Base-by-base conservation (phyloP, 2,329 filamentous ascomycete genomes). In the Pseudogymnoascus verrucosus region DNA sequence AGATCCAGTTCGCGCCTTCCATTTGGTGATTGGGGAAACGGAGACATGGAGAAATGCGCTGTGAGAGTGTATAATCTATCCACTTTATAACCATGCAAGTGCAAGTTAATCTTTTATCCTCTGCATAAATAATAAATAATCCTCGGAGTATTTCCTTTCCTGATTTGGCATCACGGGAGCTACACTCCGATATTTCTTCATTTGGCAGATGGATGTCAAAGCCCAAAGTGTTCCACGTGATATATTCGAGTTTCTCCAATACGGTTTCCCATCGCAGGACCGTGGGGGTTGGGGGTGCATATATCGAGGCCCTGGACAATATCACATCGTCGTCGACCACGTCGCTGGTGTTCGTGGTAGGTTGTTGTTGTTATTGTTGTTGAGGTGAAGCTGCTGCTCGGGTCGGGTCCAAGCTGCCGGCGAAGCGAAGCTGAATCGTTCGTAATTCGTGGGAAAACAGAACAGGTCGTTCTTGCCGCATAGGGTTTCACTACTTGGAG, bases 401-500 rank as follows among this genome's bases (percentile, higher is more conserved):
- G 19, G 26, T 54, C 26, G 14, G 23, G 47, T 31, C 26, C 8
- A 57, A 34, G 31, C 11, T 39, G 28, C 10, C 19, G n/a, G 10
- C 28, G 51, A 57, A 34, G 28, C n/a, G n/a, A 34, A 34, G 51
- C 11, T 51, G 51, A 34, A 57, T 57, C 26, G 51, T 57, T 34
- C 51, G 51, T 11, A 12, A 57, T 57, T 57, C 51, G 51, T 57
- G 51, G 51, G 51, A 57, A 57, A 57, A 57, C 51, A 34, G 34
- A 28, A 31, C 19, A 28, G 19, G 2, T 34, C 10, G 28, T 11
- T 57, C 19, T 21, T 34, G 26, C 28, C 51, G 16, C 10, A 57
- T 3, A 10, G 4, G 51, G 51, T 57, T 57, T 57, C 51, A 57
- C 28, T 57, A 57, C 19, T 34, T 57, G n/a, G 51, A 57, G 21